Evolutionary conservation across 352 stramenopile genomes (phyloP), one percentile per base, ranked within the genome.

Genomic region (Phytopythium cucurbitacearum): DNA sequence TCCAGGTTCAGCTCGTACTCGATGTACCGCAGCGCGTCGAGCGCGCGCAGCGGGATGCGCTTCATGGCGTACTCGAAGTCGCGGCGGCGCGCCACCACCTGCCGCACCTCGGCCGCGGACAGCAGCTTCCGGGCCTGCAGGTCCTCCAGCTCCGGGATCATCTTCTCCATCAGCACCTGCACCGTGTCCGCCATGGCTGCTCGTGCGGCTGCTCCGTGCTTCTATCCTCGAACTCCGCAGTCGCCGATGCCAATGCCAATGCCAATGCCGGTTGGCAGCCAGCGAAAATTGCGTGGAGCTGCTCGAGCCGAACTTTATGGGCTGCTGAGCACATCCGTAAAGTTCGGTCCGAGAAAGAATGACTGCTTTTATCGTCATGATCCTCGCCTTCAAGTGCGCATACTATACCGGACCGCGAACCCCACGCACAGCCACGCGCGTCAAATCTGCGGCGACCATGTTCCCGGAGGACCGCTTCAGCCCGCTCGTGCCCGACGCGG

Each of bases 1-100:
- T 98, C 89, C 47, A 98, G 64, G 62, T 96, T 95, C 28, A 97
- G 64, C 65, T 98, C 91, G 73, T 97, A 96, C 67, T 97, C 87
- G 47, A 96, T 91, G 71, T 97, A 98, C 39, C 91, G 87, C 67
- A 98, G 81, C 28, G 71, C 95, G 67, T 98, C 91, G 51, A 95
- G 87, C 67, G 95, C 95, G 60, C 88, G 87, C 60, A 96, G 57
- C 38, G 91, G 85, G 48, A 91, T 71, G 44, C 91, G 87, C 57
- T 89, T 78, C 59, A 97, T 82, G 62, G 86, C 72, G 74, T 97
- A 98, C 81, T 98, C 91, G 57, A 97, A 97, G 49, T 95, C 81
- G 21, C 88, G 76, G 9, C 91, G 85, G 47, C 81, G 83, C 55
- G 90, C 81, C 36, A 97, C 87, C 55, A 98, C 95, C 63, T 95